Evolutionary conservation across 2,329 filamentous ascomycete genomes (phyloP).

Genomic region (Fusarium secorum): DNA sequence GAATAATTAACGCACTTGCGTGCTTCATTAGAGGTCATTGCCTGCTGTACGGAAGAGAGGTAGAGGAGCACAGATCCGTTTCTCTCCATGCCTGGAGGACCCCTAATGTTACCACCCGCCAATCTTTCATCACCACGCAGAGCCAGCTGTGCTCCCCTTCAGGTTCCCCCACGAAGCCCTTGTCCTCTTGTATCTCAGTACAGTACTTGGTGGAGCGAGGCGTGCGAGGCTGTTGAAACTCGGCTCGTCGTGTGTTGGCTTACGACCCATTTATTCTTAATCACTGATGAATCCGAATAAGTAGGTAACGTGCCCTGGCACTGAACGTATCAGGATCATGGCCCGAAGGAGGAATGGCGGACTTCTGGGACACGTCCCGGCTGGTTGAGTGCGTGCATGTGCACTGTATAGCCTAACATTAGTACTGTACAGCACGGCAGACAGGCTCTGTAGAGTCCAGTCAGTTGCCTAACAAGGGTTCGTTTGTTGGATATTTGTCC

Average conservation of each 20-base stretch:
- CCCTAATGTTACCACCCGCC: slow-evolving; percentile 16
- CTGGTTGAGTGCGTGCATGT: slow-evolving; percentile 6
- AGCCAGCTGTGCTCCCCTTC: slow-evolving; percentile 20
- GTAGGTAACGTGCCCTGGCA: slow-evolving; percentile 17
- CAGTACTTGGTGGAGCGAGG: slow-evolving; percentile 1
- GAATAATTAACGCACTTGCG: slow-evolving; percentile 5
- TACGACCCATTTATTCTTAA: slow-evolving; percentile 27
- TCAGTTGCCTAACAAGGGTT: slow-evolving; percentile 4
- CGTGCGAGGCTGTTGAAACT: slow-evolving; percentile 22
- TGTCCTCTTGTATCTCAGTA: neutral
- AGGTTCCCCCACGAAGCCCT: slow-evolving; percentile 13
- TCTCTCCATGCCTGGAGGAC: slow-evolving; percentile 3
- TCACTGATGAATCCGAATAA: slow-evolving; percentile 18
- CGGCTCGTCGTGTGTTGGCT: slow-evolving; percentile 31
- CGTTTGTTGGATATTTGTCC: neutral
- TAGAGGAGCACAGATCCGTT: slow-evolving; percentile 7
- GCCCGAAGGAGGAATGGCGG: slow-evolving; percentile 11
- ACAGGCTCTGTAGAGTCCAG: neutral
- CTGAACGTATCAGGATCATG: slow-evolving; percentile 19
- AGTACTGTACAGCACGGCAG: neutral
- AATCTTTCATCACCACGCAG: slow-evolving; percentile 25
- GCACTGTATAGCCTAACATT: neutral
- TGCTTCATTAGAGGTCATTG: neutral
- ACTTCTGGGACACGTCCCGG: slow-evolving; percentile 26
- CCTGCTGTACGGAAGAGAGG: neutral